These are phyloP conservation scores for Aureobasidium namibiae DNA, from an alignment of 2,329 filamentous ascomycete species.

Conservation along the genomic window DNA sequence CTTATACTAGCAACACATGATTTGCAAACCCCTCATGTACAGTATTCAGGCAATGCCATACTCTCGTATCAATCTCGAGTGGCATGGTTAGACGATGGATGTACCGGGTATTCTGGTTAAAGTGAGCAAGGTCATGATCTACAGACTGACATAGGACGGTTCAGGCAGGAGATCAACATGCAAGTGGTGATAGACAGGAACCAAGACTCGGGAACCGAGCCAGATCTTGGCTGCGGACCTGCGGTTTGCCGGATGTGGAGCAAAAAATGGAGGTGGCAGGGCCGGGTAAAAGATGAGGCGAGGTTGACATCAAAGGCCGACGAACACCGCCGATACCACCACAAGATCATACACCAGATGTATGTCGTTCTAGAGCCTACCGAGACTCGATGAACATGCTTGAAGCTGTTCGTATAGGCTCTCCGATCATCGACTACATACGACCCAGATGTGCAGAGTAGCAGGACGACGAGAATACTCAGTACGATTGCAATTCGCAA, in stretches of 20 bases:
- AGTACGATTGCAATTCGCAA: no score
- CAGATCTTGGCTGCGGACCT: slow-evolving; percentile 7
- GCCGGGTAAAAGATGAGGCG: slow-evolving; percentile 6
- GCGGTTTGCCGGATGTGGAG: neutral
- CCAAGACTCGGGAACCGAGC: no score
- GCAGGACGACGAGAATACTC: neutral
- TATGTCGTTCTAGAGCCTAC: neutral
- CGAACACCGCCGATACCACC: neutral
- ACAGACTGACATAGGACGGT: neutral
- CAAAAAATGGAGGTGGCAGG: neutral
- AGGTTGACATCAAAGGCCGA: slow-evolving; percentile 1
- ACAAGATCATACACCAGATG: neutral
- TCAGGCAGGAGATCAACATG: slow-evolving; percentile 3
- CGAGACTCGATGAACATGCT: neutral
- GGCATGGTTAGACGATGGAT: neutral
- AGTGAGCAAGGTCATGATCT: neutral
- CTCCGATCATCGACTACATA: neutral
- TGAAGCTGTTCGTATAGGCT: neutral
- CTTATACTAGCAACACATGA: neutral
- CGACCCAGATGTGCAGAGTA: neutral
- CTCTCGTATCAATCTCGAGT: neutral
- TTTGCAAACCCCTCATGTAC: neutral
- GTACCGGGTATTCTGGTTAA: slow-evolving; percentile 7
- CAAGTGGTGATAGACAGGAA: slow-evolving; percentile 3
- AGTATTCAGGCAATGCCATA: slow-evolving; percentile 5